These are phyloP conservation scores for Nidula microcarpa DNA, from an alignment of 768 basidiomycete genomes.

Conservation along the genomic window DNA sequence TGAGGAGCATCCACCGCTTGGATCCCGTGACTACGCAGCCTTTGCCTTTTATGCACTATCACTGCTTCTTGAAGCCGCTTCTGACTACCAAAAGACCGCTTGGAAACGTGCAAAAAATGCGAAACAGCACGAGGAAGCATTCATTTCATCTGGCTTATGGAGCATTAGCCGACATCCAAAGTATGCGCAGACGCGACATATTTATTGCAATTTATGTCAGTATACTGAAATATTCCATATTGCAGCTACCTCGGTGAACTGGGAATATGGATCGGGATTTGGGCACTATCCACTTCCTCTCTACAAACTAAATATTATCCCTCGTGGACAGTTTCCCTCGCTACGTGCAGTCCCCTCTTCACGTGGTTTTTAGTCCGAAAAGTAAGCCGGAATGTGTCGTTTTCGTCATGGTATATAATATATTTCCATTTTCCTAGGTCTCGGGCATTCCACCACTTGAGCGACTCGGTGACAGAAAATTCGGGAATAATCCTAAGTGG, in stretches of 20 bases:
- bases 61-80: slow-evolving; percentile 58
- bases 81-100: slow-evolving; percentile 60
- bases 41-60: slow-evolving; percentile 52
- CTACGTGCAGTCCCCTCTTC: slow-evolving; percentile 57
- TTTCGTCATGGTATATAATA: background rate
- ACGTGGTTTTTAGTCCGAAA: slow-evolving; percentile 59
- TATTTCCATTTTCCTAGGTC: slow-evolving; percentile 24
- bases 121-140: slow-evolving; percentile 67
- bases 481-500: slow-evolving; percentile 51
- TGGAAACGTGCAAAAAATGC: slow-evolving; percentile 59
- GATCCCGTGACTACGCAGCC: slow-evolving; percentile 49
- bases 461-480: slow-evolving; percentile 51
- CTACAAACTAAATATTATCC: slow-evolving; percentile 46
- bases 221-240: background rate
- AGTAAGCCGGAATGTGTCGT: slow-evolving; percentile 21
- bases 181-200: slow-evolving; percentile 28
- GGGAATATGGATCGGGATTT: slow-evolving; percentile 67
- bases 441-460: slow-evolving; percentile 76
- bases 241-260: slow-evolving; percentile 70
- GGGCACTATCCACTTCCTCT: slow-evolving; percentile 48
- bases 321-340: slow-evolving; percentile 34
- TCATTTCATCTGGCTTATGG: slow-evolving; percentile 71
- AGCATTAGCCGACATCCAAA: slow-evolving; percentile 68
- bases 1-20: slow-evolving; percentile 45
- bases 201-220: too few species aligned